Percentiles rank a stretch among this genome's conserved stretches.
phyloP scores from a whole-genome alignment of 805 yeast genomes.

The Groenewaldozyma salmanticensis region DNA sequence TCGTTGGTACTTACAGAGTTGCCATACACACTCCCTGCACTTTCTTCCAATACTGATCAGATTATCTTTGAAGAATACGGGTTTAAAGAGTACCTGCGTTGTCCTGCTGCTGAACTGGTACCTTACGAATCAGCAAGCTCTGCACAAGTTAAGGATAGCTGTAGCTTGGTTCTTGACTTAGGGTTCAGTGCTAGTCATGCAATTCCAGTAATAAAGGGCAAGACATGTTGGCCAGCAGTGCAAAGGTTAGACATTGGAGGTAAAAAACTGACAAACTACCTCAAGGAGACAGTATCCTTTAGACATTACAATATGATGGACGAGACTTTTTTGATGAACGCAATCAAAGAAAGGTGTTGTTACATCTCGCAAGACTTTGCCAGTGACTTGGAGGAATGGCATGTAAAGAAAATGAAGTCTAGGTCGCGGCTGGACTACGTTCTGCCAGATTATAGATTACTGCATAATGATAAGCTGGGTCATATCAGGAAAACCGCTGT shows the following conservation, averaged over 20 bases:
- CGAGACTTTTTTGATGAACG: conserved; percentile 75
- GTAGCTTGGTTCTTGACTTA: conserved; percentile 72
- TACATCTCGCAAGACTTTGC: conserved; percentile 56
- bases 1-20: conserved; percentile 69
- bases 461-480: conserved; percentile 51
- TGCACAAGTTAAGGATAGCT: conserved; percentile 36
- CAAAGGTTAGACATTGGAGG: conserved; percentile 83
- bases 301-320: conserved; percentile 90
- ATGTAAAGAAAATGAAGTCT: conserved; percentile 21
- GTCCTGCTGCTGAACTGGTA: conserved; percentile 37
- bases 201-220: conserved; percentile 72
- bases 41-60: conserved; percentile 81
- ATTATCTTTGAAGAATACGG: conserved; percentile 91
- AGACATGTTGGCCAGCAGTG: conserved; percentile 67
- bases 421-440: conserved; percentile 55
- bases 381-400: conserved; percentile 31
- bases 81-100: conserved; percentile 58
- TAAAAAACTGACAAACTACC: conserved; percentile 64
- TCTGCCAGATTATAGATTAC: conserved; percentile 75
- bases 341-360: conserved; percentile 72
- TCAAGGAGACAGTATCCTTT: conserved; percentile 78
- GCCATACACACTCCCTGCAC: conserved; percentile 70
- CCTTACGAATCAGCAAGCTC: conserved; percentile 39
- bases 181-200: conserved; percentile 86
- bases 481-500: conserved; percentile 31